Evolutionary conservation across 2,329 filamentous ascomycete species (phyloP).

Genomic region (Westerdykella aurantiaca): DNA sequence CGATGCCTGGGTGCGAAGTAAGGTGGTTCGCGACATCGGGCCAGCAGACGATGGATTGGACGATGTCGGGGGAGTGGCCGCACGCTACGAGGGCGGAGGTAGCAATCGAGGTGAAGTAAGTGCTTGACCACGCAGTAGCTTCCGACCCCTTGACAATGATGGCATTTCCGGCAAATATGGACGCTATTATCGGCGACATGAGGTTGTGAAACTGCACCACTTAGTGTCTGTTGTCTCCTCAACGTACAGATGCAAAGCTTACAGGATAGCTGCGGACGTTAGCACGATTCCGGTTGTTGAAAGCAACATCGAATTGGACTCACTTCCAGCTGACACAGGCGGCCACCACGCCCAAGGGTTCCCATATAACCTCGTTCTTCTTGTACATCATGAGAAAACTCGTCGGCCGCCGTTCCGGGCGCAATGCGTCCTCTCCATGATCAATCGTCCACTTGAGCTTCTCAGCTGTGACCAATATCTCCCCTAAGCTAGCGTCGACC

Average conservation of each 20-base stretch:
- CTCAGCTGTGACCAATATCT: constrained; percentile 89
- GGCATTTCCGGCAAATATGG: constrained; percentile 84
- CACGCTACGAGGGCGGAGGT: constrained; percentile 74
- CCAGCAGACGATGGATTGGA: constrained; percentile 85
- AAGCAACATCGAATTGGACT: constrained; percentile 10
- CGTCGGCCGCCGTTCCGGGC: constrained; percentile 67
- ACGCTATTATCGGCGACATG: constrained; percentile 82
- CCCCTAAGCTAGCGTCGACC: constrained; percentile 87
- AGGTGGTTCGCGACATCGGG: constrained; percentile 74
- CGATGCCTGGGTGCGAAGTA: constrained; percentile 76
- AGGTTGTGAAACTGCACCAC: constrained; percentile 78
- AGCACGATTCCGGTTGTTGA: background rate
- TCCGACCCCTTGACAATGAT: constrained; percentile 93
- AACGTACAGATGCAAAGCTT: constrained; percentile 9
- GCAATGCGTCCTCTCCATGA: constrained; percentile 78
- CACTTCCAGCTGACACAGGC: constrained; percentile 98
- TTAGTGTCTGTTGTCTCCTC: background rate
- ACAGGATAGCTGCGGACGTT: constrained; percentile 40
- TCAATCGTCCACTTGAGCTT: constrained; percentile 91
- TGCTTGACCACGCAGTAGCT: constrained; percentile 87
- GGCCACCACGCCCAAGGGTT: constrained; percentile 86
- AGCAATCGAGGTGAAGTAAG: constrained; percentile 74
- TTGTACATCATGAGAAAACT: constrained; percentile 96
- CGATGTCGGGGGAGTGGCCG: constrained; percentile 72
- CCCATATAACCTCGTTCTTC: constrained; percentile 81